Base-by-base conservation (phyloP, 352 stramenopile species). In the Pythium biforme region DNA sequence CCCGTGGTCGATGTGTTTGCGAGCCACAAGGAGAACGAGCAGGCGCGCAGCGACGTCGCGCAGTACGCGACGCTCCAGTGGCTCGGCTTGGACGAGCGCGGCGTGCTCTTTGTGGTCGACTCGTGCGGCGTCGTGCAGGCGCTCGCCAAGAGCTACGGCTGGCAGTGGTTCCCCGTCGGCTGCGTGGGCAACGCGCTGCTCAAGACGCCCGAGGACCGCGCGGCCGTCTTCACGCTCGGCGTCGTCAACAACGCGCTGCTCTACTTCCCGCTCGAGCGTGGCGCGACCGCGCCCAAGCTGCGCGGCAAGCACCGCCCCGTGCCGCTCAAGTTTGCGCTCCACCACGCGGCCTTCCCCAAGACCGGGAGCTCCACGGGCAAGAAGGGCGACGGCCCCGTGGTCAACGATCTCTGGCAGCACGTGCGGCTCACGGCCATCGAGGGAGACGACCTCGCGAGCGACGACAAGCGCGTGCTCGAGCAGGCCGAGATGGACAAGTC, bases 401-500 rank as follows among this genome's bases (percentile, higher is more conserved):
- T 73, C 14, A 81, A 86, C 40, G 70, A 73, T 20, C 78, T 93
- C 67, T 93, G 84, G 84, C 84, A 88, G 49, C 87, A 86, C 37
- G 73, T 86, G 20, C 77, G 75, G 15, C 67, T 88, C 8, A 69
- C 69, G 12, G 75, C 66, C 0, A 77, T 82, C 29, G 73, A 82
- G 11, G 40, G 46, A 8, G 68, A 71, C 17, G 60, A 69, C 15
- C 31, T 27, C n/a, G 61, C 59, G 1, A 51, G 72, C 12, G 58
- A 68, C 0, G 68, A 70, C 20, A 62, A 79, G 50, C 69, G 86
- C 5, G 75, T 92, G 2, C 70, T 75, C 1, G 81, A 91, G 19
- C 76, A 93, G 41, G 86, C 86, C 23, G 83, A 89, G 51, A 89
- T 90, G 77, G 86, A 95, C 61, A 95, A 95, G 69, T 61, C 79